These are phyloP conservation scores for Fragilaria radians DNA, from an alignment of 108 stramenopile genomes.

Conservation along the genomic window DNA sequence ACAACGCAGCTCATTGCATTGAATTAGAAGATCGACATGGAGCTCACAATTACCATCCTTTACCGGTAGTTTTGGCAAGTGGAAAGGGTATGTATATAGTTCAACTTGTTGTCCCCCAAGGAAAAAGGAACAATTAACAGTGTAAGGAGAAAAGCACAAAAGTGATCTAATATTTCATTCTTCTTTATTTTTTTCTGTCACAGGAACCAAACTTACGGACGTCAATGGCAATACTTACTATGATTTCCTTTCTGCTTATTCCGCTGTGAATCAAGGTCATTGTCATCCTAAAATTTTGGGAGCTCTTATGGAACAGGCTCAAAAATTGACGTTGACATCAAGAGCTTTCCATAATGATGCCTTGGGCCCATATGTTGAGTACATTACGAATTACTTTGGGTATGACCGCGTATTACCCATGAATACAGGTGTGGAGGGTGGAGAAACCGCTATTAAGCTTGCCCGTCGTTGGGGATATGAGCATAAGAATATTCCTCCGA, in stretches of 20 bases:
- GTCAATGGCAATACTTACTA: conserved; percentile 83
- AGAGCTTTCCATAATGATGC: conserved; percentile 97
- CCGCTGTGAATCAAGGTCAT: conserved; percentile 99
- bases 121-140: background rate
- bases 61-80: conserved; percentile 88
- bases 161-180: no score
- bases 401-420: conserved; percentile 98
- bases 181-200: no score
- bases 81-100: conserved; percentile 37
- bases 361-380: conserved; percentile 90
- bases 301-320: conserved; percentile 88
- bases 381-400: conserved; percentile 84
- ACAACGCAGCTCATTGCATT: conserved; percentile 50
- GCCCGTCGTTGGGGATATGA: conserved; percentile 92
- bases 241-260: conserved; percentile 97
- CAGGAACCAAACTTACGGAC: conserved; percentile 69
- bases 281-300: conserved; percentile 96
- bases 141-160: no score
- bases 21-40: conserved; percentile 83
- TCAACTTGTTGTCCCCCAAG: background rate
- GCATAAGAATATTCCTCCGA: conserved; percentile 88
- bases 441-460: conserved; percentile 97
- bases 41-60: conserved; percentile 96
- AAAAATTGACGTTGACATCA: conserved; percentile 90
- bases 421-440: conserved; percentile 99